Conservation (phyloP, 306 rosid species). For the Cyamopsis tetragonoloba region DNA sequence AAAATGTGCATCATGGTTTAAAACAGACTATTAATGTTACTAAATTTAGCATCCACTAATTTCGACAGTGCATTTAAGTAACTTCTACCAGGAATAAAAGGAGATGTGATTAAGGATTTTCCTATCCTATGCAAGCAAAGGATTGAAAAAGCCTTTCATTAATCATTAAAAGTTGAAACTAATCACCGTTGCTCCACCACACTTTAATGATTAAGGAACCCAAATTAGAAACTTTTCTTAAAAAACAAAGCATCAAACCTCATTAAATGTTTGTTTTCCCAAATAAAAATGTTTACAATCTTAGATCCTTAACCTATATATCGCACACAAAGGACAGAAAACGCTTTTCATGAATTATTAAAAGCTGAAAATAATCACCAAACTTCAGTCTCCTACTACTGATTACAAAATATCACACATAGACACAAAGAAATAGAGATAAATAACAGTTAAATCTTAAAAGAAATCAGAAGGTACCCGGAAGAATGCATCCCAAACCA, state of each 20-base stretch:
- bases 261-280: too few relatives aligned
- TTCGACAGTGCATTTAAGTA: conserved; percentile 5
- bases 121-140: too few relatives aligned
- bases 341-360: neutral
- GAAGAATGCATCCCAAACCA: conserved; percentile 91
- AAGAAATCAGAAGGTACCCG: conserved; percentile 33
- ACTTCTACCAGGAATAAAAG: neutral
- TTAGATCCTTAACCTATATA: too few relatives aligned
- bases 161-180: neutral
- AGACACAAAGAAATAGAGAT: neutral
- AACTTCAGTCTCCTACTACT: conserved; percentile 3
- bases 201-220: too few relatives aligned
- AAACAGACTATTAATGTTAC: neutral
- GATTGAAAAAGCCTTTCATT: too few relatives aligned
- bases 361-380: neutral
- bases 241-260: too few relatives aligned
- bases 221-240: too few relatives aligned
- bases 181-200: too few relatives aligned
- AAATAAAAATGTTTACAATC: too few relatives aligned
- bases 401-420: conserved; percentile 8
- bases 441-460: neutral
- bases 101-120: too few relatives aligned
- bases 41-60: conserved; percentile 9
- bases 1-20: neutral
- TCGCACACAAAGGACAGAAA: too few relatives aligned